Conservation (phyloP, 768 basidiomycete species). For the Boletus pseudo-olivaceus region DNA sequence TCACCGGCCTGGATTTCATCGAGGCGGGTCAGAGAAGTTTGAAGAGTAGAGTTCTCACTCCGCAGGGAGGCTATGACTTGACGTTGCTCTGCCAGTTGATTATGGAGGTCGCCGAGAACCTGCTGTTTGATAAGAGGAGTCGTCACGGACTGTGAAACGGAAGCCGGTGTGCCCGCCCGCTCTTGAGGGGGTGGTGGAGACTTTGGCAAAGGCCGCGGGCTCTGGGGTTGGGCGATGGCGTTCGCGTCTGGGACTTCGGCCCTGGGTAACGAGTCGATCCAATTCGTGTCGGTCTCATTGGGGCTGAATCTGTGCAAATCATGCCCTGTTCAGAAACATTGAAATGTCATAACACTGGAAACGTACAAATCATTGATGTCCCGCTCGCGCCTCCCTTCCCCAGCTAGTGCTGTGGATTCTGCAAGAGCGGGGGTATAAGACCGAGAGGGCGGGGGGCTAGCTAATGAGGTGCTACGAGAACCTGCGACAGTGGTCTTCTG, state of each 20-base stretch:
- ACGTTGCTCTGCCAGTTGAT: slow-evolving; percentile 17
- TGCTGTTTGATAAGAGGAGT: neutral
- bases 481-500: slow-evolving; percentile 52
- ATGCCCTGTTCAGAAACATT: slow-evolving; percentile 4
- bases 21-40: slow-evolving; percentile 25
- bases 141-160: neutral
- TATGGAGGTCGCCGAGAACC: slow-evolving; percentile 11
- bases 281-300: slow-evolving; percentile 44
- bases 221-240: slow-evolving; percentile 33
- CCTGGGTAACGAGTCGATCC: slow-evolving; percentile 60
- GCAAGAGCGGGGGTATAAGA: slow-evolving; percentile 52
- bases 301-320: slow-evolving; percentile 41
- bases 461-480: slow-evolving; percentile 29
- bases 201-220: slow-evolving; percentile 14
- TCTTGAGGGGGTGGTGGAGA: slow-evolving; percentile 17
- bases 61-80: slow-evolving; percentile 20
- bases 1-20: slow-evolving; percentile 33
- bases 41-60: slow-evolving; percentile 27
- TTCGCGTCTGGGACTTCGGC: slow-evolving; percentile 30
- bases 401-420: slow-evolving; percentile 33
- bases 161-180: slow-evolving; percentile 6
- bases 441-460: slow-evolving; percentile 45
- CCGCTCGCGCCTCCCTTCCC: slow-evolving; percentile 41
- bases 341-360: neutral
- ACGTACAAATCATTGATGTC: slow-evolving; percentile 68